phyloP scores from a whole-genome alignment of 2,329 filamentous ascomycete species.

The Diaporthe eres region DNA sequence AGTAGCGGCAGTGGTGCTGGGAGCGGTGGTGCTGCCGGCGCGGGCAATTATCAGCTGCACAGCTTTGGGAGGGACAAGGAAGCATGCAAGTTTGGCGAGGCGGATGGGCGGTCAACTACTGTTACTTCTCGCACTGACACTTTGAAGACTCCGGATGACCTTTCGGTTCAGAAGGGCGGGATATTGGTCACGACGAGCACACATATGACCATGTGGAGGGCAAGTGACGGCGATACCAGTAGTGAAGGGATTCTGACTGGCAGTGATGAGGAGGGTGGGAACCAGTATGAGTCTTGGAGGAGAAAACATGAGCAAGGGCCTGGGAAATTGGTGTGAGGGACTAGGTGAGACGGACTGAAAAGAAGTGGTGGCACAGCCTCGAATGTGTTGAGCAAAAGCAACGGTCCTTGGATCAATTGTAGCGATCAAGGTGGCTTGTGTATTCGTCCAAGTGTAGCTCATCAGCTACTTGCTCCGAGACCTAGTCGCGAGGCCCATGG shows the following conservation, averaged over 20 bases:
- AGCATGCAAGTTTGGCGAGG: conserved; percentile 10
- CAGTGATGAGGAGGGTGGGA: conserved; percentile 21
- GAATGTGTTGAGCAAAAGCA: not conserved
- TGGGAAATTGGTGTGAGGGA: not conserved
- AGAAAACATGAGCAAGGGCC: not conserved
- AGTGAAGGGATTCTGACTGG: conserved; percentile 33
- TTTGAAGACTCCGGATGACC: not conserved
- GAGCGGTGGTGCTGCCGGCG: not conserved
- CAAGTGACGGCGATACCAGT: conserved; percentile 31
- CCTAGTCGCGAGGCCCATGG: not conserved
- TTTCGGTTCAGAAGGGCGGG: conserved; percentile 15
- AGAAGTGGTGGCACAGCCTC: not conserved
- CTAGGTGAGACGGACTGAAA: not conserved
- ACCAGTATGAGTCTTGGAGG: not conserved
- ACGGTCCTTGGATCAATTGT: not conserved
- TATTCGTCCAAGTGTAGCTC: not conserved
- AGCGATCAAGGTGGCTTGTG: conserved; percentile 3
- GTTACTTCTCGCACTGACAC: conserved; percentile 9
- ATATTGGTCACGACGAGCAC: conserved; percentile 39
- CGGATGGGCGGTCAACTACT: conserved; percentile 2
- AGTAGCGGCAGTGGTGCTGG: conserved; percentile 3
- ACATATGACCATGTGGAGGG: conserved; percentile 32
- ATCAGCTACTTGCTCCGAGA: not conserved
- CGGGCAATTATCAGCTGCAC: conserved; percentile 38
- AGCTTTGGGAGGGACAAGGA: conserved; percentile 37